A percentile compares a stretch with the other conserved stretches of the same genome.
phyloP scores from a whole-genome alignment of 768 basidiomycete species.

The Amanita rubescens region DNA sequence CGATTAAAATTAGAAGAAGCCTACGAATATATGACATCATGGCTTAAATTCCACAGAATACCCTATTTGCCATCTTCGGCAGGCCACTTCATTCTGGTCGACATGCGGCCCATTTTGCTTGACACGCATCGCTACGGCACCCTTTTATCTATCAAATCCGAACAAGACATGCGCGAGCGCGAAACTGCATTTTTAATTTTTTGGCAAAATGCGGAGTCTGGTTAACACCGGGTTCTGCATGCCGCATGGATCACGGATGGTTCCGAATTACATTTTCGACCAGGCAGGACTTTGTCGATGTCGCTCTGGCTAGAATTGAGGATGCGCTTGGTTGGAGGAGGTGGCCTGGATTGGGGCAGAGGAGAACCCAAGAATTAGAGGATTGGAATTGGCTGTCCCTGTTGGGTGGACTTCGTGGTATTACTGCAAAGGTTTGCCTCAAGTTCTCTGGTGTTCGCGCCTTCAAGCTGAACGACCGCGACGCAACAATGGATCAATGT shows the following conservation, averaged over 20 bases:
- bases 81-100: constrained; percentile 15
- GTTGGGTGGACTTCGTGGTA: too few species aligned
- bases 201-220: constrained; percentile 1
- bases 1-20: constrained; percentile 10
- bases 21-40: constrained; percentile 17
- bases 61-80: constrained; percentile 13
- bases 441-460: too few species aligned
- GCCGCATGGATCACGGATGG: constrained; percentile 10
- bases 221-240: background rate
- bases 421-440: too few species aligned
- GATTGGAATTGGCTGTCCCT: too few species aligned
- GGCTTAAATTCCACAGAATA: constrained; percentile 18
- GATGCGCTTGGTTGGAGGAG: constrained; percentile 9
- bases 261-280: constrained; percentile 9
- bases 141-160: background rate
- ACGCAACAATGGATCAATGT: too few species aligned
- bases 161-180: constrained; percentile 4
- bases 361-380: background rate
- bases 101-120: constrained; percentile 9
- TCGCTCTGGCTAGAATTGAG: constrained; percentile 9
- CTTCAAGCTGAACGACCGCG: too few species aligned
- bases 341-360: background rate
- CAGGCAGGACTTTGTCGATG: constrained; percentile 7
- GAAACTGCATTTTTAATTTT: constrained; percentile 2
- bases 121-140: constrained; percentile 4